Conservation (phyloP, 2,329 filamentous ascomycete genomes). For the Colletotrichum scovillei region DNA sequence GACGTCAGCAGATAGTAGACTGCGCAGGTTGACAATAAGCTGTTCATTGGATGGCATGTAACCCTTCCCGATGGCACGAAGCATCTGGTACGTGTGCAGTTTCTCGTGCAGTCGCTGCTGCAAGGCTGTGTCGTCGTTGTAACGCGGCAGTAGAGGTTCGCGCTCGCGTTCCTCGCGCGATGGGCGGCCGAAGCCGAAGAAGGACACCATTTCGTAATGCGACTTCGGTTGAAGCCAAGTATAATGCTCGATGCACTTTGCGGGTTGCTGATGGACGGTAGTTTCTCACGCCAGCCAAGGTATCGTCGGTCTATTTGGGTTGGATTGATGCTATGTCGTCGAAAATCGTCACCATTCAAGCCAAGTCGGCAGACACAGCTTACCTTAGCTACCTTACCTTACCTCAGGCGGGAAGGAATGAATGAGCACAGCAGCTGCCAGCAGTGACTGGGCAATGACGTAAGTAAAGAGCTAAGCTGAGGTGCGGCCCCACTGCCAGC, state of each 20-base stretch:
- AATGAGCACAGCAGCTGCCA: neutral
- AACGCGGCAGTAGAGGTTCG: constrained; percentile 84
- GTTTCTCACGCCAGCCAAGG: neutral
- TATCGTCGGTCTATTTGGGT: neutral
- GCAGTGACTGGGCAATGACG: constrained; percentile 22
- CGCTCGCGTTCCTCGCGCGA: constrained; percentile 67
- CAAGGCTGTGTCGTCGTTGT: constrained; percentile 82
- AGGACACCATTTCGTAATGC: constrained; percentile 64
- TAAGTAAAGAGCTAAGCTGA: neutral
- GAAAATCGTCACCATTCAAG: neutral
- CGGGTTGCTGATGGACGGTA: too few relatives aligned
- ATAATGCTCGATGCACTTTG: neutral
- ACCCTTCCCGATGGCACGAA: constrained; percentile 82
- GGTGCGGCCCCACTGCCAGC: too few relatives aligned
- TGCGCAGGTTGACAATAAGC: constrained; percentile 80
- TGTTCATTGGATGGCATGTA: constrained; percentile 96
- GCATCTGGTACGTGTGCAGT: constrained; percentile 93
- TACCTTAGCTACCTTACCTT: too few relatives aligned
- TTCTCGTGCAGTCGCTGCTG: constrained; percentile 87
- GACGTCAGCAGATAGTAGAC: constrained; percentile 80
- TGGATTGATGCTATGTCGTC: constrained; percentile 3
- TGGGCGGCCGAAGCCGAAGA: constrained; percentile 68
- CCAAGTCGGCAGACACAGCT: neutral
- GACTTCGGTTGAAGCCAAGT: neutral
- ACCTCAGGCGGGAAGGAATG: neutral